A percentile compares a stretch with the other conserved stretches of the same genome.
These are phyloP conservation scores for Ochromonas danica DNA, from an alignment of 108 stramenopile species.

Conservation along the genomic window DNA sequence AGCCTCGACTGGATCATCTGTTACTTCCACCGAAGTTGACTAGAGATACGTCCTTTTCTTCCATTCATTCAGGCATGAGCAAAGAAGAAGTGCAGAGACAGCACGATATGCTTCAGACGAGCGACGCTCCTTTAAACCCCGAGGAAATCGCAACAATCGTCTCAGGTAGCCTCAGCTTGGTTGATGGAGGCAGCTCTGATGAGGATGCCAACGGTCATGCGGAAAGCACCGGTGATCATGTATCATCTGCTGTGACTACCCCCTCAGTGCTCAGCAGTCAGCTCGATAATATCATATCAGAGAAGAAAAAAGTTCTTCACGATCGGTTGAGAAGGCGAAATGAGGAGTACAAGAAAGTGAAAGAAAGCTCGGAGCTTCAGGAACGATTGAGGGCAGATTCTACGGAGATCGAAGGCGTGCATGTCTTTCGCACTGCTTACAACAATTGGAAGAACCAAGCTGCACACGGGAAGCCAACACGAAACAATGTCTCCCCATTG, in stretches of 20 bases:
- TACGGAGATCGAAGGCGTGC: neutral
- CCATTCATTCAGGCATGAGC: neutral
- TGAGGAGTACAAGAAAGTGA: neutral
- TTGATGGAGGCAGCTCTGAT: too few relatives aligned
- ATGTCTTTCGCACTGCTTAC: neutral
- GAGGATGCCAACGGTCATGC: too few relatives aligned
- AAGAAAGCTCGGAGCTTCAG: neutral
- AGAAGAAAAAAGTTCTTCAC: neutral
- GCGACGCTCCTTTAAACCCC: neutral
- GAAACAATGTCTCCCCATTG: too few relatives aligned
- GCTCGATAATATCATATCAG: too few relatives aligned
- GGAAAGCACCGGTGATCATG: too few relatives aligned
- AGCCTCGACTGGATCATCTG: too few relatives aligned
- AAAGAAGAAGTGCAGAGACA: conserved; percentile 4
- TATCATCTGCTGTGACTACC: too few relatives aligned
- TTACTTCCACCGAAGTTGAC: too few relatives aligned
- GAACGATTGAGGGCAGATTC: neutral
- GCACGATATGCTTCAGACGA: neutral
- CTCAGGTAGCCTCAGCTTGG: neutral
- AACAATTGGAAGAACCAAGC: neutral
- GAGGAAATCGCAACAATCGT: conserved; percentile 13
- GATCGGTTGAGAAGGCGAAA: neutral
- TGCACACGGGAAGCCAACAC: too few relatives aligned
- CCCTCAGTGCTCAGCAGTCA: too few relatives aligned
- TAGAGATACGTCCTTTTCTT: too few relatives aligned